These are phyloP conservation scores for Lasiosphaeria ovina DNA, from an alignment of 495 filamentous ascomycete genomes.

Conservation along the genomic window DNA sequence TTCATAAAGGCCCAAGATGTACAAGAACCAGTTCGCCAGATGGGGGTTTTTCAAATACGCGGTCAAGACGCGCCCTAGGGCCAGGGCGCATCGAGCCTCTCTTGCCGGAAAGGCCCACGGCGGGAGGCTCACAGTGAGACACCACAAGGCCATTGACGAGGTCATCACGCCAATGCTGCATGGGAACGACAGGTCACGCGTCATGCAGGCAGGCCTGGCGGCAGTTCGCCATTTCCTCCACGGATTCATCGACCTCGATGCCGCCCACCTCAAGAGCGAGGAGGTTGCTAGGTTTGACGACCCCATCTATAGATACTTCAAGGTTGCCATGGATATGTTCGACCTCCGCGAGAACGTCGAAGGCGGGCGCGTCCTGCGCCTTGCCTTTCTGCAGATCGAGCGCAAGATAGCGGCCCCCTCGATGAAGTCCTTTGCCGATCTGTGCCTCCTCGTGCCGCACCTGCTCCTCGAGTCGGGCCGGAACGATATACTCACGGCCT, in stretches of 20 bases:
- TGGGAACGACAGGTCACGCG: conserved; percentile 16
- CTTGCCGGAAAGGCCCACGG: conserved; percentile 9
- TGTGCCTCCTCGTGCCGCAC: conserved; percentile 31
- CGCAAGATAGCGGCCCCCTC: conserved; percentile 21
- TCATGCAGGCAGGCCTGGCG: conserved; percentile 24
- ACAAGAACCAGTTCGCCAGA: conserved; percentile 33
- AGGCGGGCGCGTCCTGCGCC: conserved; percentile 28
- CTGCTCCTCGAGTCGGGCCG: conserved; percentile 24
- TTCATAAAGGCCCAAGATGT: conserved; percentile 32
- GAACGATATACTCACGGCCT: conserved; percentile 24
- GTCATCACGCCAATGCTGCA: conserved; percentile 18
- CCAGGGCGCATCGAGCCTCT: conserved; percentile 10
- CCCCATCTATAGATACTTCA: conserved; percentile 33
- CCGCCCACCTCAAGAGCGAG: conserved; percentile 17
- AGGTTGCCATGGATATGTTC: conserved; percentile 30
- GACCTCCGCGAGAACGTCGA: conserved; percentile 23
- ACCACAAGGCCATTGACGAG: conserved; percentile 11
- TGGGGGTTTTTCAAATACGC: conserved; percentile 36
- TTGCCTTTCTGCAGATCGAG: conserved; percentile 33
- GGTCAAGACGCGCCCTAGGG: conserved; percentile 24
- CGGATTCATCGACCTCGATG: conserved; percentile 24
- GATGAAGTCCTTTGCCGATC: conserved; percentile 30
- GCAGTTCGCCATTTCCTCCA: conserved; percentile 28
- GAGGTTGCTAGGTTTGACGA: conserved; percentile 26
- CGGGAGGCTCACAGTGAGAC: conserved; percentile 6